Evolutionary conservation across 371 early-diverging fungal species (phyloP).

Genomic region (Rhizomucor pusillus): DNA sequence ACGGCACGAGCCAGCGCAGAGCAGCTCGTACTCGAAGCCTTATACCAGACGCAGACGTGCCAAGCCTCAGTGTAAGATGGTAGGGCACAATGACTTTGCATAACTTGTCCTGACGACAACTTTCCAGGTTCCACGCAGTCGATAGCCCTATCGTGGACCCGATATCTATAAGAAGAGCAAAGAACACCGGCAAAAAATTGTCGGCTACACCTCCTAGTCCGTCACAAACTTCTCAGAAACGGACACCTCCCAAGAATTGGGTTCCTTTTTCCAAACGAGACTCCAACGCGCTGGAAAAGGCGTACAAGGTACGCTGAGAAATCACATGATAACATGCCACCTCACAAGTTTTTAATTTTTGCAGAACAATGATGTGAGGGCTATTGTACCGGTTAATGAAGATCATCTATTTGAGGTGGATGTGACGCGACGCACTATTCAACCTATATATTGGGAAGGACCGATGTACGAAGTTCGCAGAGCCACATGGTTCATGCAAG

Average conservation of each 20-base stretch:
- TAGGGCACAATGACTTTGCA: not conserved
- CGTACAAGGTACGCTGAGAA: conserved; percentile 35
- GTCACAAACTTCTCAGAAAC: conserved; percentile 8
- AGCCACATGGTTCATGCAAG: conserved; percentile 79
- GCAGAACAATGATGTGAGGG: conserved; percentile 23
- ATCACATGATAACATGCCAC: not conserved
- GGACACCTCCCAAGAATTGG: conserved; percentile 46
- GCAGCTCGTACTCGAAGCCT: conserved; percentile 15
- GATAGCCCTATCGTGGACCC: conserved; percentile 23
- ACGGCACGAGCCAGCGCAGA: conserved; percentile 6
- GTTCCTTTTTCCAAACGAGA: conserved; percentile 61
- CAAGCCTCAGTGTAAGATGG: conserved; percentile 18
- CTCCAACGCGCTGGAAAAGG: conserved; percentile 55
- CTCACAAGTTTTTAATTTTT: not conserved
- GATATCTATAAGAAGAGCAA: conserved; percentile 15
- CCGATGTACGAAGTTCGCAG: conserved; percentile 76
- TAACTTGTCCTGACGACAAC: not conserved
- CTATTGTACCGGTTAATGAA: conserved; percentile 60
- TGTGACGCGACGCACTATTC: conserved; percentile 64
- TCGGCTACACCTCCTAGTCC: conserved; percentile 1
- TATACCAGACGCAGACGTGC: conserved; percentile 22
- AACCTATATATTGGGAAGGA: conserved; percentile 85
- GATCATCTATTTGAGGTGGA: conserved; percentile 81
- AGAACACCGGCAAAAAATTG: conserved; percentile 1
- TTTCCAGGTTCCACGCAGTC: conserved; percentile 21